A percentile compares a stretch with the other conserved stretches of the same genome.
These are phyloP conservation scores for Stachybotrys elegans DNA, from an alignment of 2,329 filamentous ascomycete genomes.

Conservation along the genomic window DNA sequence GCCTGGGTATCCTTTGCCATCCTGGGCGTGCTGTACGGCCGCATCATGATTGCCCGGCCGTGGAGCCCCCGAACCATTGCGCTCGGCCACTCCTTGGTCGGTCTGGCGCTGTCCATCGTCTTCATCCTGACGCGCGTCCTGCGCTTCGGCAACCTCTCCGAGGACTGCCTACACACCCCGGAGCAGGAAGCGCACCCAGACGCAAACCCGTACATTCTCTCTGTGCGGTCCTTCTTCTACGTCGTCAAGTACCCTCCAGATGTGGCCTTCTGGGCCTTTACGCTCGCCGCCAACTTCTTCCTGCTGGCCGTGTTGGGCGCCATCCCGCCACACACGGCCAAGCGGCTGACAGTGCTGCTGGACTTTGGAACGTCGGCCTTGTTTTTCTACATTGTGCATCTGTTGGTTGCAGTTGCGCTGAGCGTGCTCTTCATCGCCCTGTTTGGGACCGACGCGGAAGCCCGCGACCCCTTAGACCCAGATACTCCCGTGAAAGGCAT, in stretches of 20 bases:
- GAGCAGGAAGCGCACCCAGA: conserved; percentile 24
- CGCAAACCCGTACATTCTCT: conserved; percentile 36
- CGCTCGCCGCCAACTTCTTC: conserved; percentile 32
- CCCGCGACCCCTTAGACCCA: conserved; percentile 19
- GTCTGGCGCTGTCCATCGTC: conserved; percentile 24
- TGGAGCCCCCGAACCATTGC: conserved; percentile 21
- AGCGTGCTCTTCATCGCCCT: conserved; percentile 16
- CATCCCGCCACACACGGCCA: conserved; percentile 24
- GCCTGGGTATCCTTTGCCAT: conserved; percentile 43
- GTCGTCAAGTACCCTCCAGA: conserved; percentile 42
- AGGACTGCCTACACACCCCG: conserved; percentile 34
- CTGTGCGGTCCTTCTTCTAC: conserved; percentile 38
- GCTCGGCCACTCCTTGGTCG: conserved; percentile 22
- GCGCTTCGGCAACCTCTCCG: conserved; percentile 38
- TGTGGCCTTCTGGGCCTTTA: conserved; percentile 38
- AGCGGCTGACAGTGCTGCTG: conserved; percentile 28
- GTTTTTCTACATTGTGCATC: conserved; percentile 39
- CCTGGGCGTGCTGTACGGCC: conserved; percentile 37
- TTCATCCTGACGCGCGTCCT: conserved; percentile 37
- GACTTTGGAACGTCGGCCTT: conserved; percentile 40
- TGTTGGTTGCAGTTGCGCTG: conserved; percentile 25
- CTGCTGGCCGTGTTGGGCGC: conserved; percentile 31
- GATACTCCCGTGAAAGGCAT: conserved; percentile 22
- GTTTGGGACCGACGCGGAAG: conserved; percentile 29
- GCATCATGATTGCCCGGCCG: conserved; percentile 27